phyloP scores from a whole-genome alignment of 139 green algal species.

The Pseudopediastrum boryanum region DNA sequence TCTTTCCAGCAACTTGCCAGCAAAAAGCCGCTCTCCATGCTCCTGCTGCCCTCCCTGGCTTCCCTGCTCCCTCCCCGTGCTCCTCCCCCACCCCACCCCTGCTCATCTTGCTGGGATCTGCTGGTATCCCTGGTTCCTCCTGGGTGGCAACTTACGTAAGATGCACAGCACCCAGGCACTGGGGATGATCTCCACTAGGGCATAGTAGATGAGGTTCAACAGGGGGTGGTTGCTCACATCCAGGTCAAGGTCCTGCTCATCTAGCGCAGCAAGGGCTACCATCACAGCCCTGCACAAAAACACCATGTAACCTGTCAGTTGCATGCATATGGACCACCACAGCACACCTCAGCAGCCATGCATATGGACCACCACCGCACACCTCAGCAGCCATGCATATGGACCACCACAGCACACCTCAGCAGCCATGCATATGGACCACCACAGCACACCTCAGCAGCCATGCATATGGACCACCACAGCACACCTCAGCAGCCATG shows the following conservation, averaged over 20 bases:
- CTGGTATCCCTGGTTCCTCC: conserved; percentile 63
- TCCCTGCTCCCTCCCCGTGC: neutral
- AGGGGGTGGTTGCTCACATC: conserved; percentile 63
- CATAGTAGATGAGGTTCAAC: conserved; percentile 93
- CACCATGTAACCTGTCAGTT: neutral
- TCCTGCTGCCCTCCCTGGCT: neutral
- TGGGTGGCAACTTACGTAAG: conserved; percentile 89
- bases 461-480: no score
- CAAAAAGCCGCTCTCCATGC: no score
- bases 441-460: no score
- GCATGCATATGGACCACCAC: no score
- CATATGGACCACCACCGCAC: no score
- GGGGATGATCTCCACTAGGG: conserved; percentile 80
- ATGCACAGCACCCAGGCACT: conserved; percentile 89
- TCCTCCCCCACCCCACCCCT: neutral
- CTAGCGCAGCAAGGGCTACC: conserved; percentile 67
- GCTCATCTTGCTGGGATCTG: conserved; percentile 45
- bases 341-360: no score
- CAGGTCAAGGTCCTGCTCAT: conserved; percentile 61
- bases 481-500: no score
- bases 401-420: no score
- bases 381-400: no score
- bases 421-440: no score
- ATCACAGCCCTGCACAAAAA: conserved; percentile 57
- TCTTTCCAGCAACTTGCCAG: no score